phyloP scores from a whole-genome alignment of 1,139 yeast species.

The Kurtzmaniella quercitrusa region DNA sequence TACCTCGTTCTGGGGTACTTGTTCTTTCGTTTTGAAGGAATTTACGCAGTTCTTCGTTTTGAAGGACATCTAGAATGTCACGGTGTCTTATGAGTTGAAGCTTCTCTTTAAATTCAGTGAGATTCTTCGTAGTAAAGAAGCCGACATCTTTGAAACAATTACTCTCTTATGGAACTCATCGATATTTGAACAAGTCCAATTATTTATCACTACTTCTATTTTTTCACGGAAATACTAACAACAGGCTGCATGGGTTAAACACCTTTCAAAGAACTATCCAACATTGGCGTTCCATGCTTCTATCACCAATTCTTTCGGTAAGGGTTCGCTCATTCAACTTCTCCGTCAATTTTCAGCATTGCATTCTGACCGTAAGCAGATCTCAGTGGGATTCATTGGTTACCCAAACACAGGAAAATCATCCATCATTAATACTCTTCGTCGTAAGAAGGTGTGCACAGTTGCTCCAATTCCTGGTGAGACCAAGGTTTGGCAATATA shows the following conservation, averaged over 20 bases:
- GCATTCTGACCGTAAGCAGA: constrained; percentile 91
- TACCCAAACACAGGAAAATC: constrained; percentile 98
- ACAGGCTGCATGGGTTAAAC: constrained; percentile 99
- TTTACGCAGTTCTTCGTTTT: constrained; percentile 32
- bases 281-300: constrained; percentile 98
- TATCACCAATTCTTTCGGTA: constrained; percentile 94
- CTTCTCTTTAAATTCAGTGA: constrained; percentile 27
- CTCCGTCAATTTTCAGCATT: constrained; percentile 87
- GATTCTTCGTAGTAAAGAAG: constrained; percentile 68
- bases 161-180: constrained; percentile 13
- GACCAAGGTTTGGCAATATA: constrained; percentile 98
- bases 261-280: constrained; percentile 85
- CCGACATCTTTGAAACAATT: constrained; percentile 52
- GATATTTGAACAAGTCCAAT: constrained; percentile 30
- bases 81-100: constrained; percentile 68
- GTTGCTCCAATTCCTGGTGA: constrained; percentile 99
- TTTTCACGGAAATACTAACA: constrained; percentile 40
- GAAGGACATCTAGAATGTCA: constrained; percentile 34
- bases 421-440: constrained; percentile 86
- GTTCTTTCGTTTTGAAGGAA: constrained; percentile 43
- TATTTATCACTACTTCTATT: no score
- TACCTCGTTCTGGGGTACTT: constrained; percentile 20
- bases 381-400: constrained; percentile 95
- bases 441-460: constrained; percentile 91
- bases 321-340: constrained; percentile 90